Evolutionary conservation across 805 yeast genomes (phyloP), one percentile per base, ranked within the genome.

Genomic region (Metschnikowia matae): DNA sequence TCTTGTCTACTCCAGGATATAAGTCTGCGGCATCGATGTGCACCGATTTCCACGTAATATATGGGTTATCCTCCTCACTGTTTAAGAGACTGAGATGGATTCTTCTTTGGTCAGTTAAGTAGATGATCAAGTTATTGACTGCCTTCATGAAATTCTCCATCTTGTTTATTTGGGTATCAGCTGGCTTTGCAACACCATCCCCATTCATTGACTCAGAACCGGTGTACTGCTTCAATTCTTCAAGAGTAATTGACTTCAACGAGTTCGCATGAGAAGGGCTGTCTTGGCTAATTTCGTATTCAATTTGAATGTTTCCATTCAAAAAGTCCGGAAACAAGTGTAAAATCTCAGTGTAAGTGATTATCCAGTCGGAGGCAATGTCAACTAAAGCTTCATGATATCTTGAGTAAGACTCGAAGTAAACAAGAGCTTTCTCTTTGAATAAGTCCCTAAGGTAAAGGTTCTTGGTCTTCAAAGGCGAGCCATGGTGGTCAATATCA

Each of bases 31-130:
- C 70, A 1, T 73, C 67, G 3, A 80, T 67, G 13, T 70, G 64
- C 13, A 74, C 64, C 3, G 77, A 78, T 41, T 77, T 77, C 81
- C 82, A 79, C n/a, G 63, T 62, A 49, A 60, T 63, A 54, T 38
- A 46, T 14, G 57, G 59, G 10, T 49, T 49, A 43, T 70, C 72
- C 2, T 51, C 53, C 7, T 44, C 5, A n/a, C 54, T 49, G 29
- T 59, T 60, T 32, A 73, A 52, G 38, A 80, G 69, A 42, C 70
- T 69, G 11, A 68, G 62, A 40, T 77, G 68, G 36, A 80, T 75
- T 41, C 85, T 61, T 56, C 84, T 64, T 48, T 80, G 77, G 50
- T 80, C 84, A 0, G 84, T 78, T 20, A 80, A 60, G 54, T 70
- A 80, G 1, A 78, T 65, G 4, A 80, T 72, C 32, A 80, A 60